Conservation (phyloP, 257 asterid genomes). For the Hygrophila difformis region DNA sequence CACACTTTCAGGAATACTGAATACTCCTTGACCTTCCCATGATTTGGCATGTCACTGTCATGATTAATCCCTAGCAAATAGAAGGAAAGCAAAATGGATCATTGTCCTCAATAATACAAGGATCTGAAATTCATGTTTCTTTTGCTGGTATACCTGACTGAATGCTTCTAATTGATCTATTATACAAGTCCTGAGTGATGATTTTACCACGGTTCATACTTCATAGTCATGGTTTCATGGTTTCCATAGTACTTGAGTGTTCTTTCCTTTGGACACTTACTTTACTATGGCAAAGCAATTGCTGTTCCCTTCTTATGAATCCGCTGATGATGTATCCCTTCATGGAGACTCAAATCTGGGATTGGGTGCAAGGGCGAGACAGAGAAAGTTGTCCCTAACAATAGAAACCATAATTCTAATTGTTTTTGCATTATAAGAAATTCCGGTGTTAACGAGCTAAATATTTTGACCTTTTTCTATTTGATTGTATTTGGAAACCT, state of each 20-base stretch:
- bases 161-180: neutral
- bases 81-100: neutral
- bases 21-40: no score
- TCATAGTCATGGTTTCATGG: neutral
- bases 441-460: neutral
- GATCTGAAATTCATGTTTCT: neutral
- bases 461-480: neutral
- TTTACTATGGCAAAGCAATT: neutral
- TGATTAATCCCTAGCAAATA: neutral
- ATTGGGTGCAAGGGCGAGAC: neutral
- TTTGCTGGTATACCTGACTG: neutral
- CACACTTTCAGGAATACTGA: no score
- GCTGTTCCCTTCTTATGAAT: neutral
- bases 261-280: constrained; percentile 5
- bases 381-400: no score
- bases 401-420: no score
- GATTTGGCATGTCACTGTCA: no score
- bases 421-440: neutral
- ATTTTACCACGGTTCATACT: neutral
- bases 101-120: neutral
- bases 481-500: neutral
- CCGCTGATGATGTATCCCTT: no score
- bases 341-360: neutral
- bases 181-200: neutral
- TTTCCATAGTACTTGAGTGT: neutral